These are phyloP conservation scores for Coniella vitis DNA, from an alignment of 2,329 filamentous ascomycete genomes.

Conservation along the genomic window DNA sequence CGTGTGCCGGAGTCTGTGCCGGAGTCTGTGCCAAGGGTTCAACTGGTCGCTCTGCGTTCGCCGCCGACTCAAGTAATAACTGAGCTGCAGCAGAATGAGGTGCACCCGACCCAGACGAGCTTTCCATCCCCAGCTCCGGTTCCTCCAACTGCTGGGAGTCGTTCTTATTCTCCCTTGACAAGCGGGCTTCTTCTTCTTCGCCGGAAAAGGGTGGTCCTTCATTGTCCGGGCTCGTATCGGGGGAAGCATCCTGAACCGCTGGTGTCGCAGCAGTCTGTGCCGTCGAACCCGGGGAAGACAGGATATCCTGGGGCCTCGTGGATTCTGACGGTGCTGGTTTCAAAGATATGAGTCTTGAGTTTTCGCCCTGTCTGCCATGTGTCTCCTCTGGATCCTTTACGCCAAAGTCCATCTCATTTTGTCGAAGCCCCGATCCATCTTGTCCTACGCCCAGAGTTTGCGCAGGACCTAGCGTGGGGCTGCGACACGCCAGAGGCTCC, in stretches of 20 bases:
- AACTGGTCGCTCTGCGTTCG: constrained; percentile 20
- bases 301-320: constrained; percentile 33
- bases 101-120: constrained; percentile 13
- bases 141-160: constrained; percentile 18
- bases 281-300: constrained; percentile 58
- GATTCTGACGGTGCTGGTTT: constrained; percentile 30
- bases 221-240: constrained; percentile 68
- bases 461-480: neutral
- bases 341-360: constrained; percentile 24
- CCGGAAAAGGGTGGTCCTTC: constrained; percentile 53
- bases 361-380: constrained; percentile 24
- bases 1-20: neutral
- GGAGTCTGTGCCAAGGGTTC: neutral
- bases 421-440: constrained; percentile 11
- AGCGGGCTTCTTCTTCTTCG: constrained; percentile 36
- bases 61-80: constrained; percentile 36
- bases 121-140: constrained; percentile 11
- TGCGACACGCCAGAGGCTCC: neutral
- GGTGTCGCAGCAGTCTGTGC: constrained; percentile 69
- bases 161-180: constrained; percentile 28
- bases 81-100: constrained; percentile 37
- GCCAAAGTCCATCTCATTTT: constrained; percentile 17
- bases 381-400: constrained; percentile 18
- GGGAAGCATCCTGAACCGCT: constrained; percentile 58
- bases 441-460: neutral